These are phyloP conservation scores for Nymphaea thermarum DNA, from an alignment of 164 flowering plant species.

Conservation along the genomic window DNA sequence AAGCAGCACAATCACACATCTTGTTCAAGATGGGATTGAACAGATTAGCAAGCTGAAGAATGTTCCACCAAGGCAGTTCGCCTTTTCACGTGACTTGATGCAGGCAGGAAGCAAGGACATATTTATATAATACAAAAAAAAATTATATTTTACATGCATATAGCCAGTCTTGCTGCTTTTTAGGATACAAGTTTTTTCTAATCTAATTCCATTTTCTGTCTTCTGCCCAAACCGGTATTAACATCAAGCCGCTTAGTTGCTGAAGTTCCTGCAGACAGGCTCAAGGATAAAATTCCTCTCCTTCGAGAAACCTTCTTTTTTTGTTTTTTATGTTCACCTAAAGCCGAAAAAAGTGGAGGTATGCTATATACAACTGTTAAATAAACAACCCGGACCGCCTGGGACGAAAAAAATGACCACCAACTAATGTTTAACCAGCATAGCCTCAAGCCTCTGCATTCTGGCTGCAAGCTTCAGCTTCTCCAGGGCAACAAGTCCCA, in stretches of 20 bases:
- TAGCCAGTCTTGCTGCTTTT: neutral
- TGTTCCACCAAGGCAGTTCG: too few relatives aligned
- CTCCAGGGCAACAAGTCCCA: constrained; percentile 87
- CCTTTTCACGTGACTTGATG: too few relatives aligned
- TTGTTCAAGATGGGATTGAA: too few relatives aligned
- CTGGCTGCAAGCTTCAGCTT: constrained; percentile 84
- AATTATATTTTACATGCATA: neutral
- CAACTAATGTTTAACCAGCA: constrained; percentile 55
- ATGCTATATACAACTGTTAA: too few relatives aligned
- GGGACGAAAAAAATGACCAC: neutral
- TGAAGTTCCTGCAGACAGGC: too few relatives aligned
- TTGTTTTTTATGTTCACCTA: too few relatives aligned
- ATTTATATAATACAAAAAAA: neutral
- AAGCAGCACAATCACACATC: too few relatives aligned
- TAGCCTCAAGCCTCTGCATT: constrained; percentile 58
- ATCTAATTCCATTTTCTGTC: neutral
- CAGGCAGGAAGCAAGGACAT: neutral
- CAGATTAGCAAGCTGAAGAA: too few relatives aligned
- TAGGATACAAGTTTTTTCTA: neutral
- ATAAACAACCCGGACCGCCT: too few relatives aligned
- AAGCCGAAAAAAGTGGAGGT: too few relatives aligned
- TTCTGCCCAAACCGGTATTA: neutral
- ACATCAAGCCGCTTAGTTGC: neutral
- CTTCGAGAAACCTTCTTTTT: too few relatives aligned
- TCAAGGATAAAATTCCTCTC: too few relatives aligned